Evolutionary conservation across 257 asterid species (phyloP).

Genomic region (Solanum tacnaense): DNA sequence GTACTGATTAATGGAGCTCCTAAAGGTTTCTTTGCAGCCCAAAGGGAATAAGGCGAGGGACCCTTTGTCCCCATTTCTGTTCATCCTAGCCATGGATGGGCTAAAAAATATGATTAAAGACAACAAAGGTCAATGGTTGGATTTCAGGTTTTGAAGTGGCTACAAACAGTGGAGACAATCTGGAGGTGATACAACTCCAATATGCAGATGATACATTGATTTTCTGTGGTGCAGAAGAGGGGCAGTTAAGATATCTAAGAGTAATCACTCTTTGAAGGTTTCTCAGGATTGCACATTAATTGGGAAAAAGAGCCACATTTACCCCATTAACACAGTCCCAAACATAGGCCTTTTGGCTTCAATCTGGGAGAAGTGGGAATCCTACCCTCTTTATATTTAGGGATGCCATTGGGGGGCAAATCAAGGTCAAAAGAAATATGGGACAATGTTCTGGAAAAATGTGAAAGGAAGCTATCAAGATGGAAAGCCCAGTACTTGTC

Average conservation of each 20-base stretch:
- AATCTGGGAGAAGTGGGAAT: not conserved
- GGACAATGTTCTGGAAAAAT: not conserved
- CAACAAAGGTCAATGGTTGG: not conserved
- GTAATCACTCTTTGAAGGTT: not conserved
- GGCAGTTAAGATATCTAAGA: not conserved
- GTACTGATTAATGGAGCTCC: not conserved
- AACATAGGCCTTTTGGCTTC: not conserved
- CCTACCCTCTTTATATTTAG: not conserved
- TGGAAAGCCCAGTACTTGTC: not conserved
- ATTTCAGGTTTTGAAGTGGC: not conserved
- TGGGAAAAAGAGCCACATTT: not conserved
- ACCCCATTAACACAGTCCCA: not conserved
- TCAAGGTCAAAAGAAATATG: not conserved
- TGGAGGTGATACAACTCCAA: not conserved
- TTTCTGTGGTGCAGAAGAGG: not conserved
- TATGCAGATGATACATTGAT: not conserved
- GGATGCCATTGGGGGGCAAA: not conserved
- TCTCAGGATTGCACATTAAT: not conserved
- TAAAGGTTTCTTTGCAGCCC: not conserved
- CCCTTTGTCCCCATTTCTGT: not conserved
- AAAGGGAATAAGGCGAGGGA: not conserved
- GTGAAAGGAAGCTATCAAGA: not conserved
- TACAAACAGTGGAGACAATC: not conserved
- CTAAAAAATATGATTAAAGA: not conserved
- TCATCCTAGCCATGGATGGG: not conserved